Base-by-base conservation (phyloP, 2,329 filamentous ascomycete genomes). In the Nemania serpens region DNA sequence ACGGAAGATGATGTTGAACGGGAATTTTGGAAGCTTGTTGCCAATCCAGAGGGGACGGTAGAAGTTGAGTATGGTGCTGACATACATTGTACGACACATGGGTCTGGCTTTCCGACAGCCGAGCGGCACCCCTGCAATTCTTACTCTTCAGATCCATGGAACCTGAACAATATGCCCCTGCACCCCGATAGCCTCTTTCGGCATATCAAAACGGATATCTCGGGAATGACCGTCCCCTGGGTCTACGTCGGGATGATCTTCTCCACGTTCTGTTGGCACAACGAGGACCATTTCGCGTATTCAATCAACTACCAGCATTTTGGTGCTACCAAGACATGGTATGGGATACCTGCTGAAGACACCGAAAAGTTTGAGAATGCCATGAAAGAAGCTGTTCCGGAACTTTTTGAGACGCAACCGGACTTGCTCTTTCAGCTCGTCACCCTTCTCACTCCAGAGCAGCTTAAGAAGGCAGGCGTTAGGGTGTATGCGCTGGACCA, bases 191-290 rank as follows among this genome's bases (percentile, higher is more conserved):
- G 93, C 49, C 81, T 99, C 1, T 99, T 99, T 79, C 87, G 94
- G 50, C 91, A 99, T 70, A 98, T 99, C 81, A 98, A 98, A 75
- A 92, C 94, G 0, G 95, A 99, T 72, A 96, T 99, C 55, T 98
- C 95, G 1, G 95, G 95, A 39, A 99, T 99, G 95, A 99, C 95
- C 0, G 94, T 99, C 7, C 95, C 95, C 0, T 99, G 95, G 95
- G 87, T 99, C 3, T 99, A 99, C 73, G 95, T 99, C 3, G 95
- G 95, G 63, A 99, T 99, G 95, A 96, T 96, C 41, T 99, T 99
- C 74, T 99, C 95, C 0, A 98, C 95, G 0, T 99, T 99, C 73
- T 99, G 95, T 76, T 99, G 95, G 95, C 95, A 99, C 75, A 97
- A 97, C 66, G 95, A 99, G 72, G 95, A 99, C 71, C 95, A 99